Evolutionary conservation across 306 rosid genomes (phyloP).

Genomic region (Prunus persica): DNA sequence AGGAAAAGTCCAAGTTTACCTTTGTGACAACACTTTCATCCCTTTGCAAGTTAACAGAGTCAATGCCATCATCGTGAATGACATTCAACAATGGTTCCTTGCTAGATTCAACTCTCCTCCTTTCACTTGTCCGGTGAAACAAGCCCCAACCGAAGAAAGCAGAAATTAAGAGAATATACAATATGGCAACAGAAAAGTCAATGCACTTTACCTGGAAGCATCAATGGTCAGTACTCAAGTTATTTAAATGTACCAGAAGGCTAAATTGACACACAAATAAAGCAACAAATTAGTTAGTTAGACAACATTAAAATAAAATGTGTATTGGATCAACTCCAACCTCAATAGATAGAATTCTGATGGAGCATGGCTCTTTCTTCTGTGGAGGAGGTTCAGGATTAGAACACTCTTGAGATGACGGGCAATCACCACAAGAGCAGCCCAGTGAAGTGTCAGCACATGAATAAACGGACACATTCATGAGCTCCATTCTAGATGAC

Average conservation of each 20-base stretch:
- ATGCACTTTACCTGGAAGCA: constrained; percentile 69
- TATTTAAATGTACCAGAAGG: constrained; percentile 19
- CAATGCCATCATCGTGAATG: constrained; percentile 34
- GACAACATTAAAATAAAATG: constrained; percentile 13
- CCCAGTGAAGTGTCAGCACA: constrained; percentile 91
- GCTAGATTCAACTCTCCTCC: constrained; percentile 41
- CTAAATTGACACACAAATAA: neutral
- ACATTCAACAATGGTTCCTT: constrained; percentile 67
- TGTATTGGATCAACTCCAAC: constrained; percentile 35
- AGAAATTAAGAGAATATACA: constrained; percentile 58
- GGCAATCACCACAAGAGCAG: constrained; percentile 99
- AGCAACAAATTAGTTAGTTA: neutral
- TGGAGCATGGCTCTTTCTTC: constrained; percentile 56
- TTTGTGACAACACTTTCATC: constrained; percentile 36
- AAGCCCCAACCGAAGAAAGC: constrained; percentile 74
- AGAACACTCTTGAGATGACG: constrained; percentile 70
- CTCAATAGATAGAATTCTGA: constrained; percentile 70
- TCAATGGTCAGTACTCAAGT: constrained; percentile 26
- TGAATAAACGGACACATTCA: constrained; percentile 77
- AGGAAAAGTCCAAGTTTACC: constrained; percentile 37
- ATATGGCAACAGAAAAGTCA: constrained; percentile 63
- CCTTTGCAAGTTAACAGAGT: constrained; percentile 37
- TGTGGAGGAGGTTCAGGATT: constrained; percentile 68
- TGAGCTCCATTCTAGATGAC: constrained; percentile 63
- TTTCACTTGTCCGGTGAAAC: constrained; percentile 52